Evolutionary conservation across 208 protist species (phyloP), one percentile per base, ranked within the genome.

Genomic region (Endotrypanum monterogeii): DNA sequence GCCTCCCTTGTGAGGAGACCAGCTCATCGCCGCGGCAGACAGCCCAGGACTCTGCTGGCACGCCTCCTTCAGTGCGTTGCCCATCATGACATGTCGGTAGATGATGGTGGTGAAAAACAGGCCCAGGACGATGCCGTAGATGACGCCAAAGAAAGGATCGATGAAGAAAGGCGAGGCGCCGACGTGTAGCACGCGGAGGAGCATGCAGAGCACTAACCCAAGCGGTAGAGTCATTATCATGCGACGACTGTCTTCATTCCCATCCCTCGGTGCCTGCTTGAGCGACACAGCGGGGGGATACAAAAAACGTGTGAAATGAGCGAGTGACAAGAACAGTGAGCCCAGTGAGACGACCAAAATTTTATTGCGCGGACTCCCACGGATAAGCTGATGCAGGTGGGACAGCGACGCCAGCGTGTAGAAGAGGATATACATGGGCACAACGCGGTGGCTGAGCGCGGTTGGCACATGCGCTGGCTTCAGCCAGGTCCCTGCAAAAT

Each of bases 361-460:
- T 74, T 92, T 93, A 3, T 71, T 60, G 46, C 84, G 56, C 2
- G 82, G 63, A 60, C 78, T 71, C 28, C 78, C 3, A 50, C 58
- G 67, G 12, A 93, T 76, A 28, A 88, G 76, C 71, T 90, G 73
- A 57, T 93, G 87, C 3, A 95, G 46, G 74, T 93, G 90, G 18
- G 90, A 84, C 54, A 93, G 62, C 37, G 76, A 68, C 52, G 83
- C 67, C 23, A 83, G 50, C 8, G 88, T 62, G 81, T 91, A 95
- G 65, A 95, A 92, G 50, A 89, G 54, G 1, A 95, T 44, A 79
- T 95, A 93, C 87, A 92, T 93, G 35, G 90, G 90, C 76, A 76
- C 77, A 9, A 73, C 32, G 28, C 82, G 83, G 61, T 86, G 72
- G 44, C 76, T 74, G n/a, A 78, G 58, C 28, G 76, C 73, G 6